phyloP scores from a whole-genome alignment of 1,284 basidiomycete species.

The Ustilago trichophora region DNA sequence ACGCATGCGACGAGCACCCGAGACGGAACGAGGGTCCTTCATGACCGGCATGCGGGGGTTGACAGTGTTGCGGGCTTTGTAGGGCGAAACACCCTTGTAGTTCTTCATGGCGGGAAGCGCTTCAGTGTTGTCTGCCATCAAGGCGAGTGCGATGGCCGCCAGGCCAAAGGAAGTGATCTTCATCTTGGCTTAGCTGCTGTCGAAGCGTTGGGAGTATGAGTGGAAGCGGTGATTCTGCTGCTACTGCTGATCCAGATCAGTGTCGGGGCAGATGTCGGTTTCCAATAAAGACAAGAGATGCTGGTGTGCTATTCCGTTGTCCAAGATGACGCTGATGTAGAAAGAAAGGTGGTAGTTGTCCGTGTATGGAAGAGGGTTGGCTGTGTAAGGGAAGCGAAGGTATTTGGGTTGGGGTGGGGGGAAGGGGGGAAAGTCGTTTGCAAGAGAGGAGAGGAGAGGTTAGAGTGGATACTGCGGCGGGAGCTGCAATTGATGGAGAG shows the following conservation, averaged over 20 bases:
- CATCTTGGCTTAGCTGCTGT: constrained; percentile 11
- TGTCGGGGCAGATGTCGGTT: no score
- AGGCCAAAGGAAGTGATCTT: constrained; percentile 45
- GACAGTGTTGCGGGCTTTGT: constrained; percentile 26
- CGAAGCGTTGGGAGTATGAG: no score
- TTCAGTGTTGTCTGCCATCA: constrained; percentile 38
- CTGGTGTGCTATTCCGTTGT: no score
- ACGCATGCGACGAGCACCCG: constrained; percentile 38
- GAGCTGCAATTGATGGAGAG: constrained; percentile 40
- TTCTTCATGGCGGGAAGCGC: constrained; percentile 41
- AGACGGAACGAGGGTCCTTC: constrained; percentile 32
- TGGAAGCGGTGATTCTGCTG: background rate
- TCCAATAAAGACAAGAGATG: no score
- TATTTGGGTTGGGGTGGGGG: no score
- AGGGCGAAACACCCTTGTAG: constrained; percentile 46
- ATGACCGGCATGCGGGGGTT: constrained; percentile 18
- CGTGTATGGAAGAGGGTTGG: no score
- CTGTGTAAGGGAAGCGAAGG: no score
- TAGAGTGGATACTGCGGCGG: constrained; percentile 12
- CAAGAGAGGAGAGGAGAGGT: constrained; percentile 7
- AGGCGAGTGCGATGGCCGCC: constrained; percentile 41
- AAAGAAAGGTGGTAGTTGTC: no score
- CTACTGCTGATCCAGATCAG: constrained; percentile 15
- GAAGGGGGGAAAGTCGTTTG: background rate
- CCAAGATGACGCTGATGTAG: no score